These are phyloP conservation scores for Atkinsonella hypoxylon DNA, from an alignment of 2,329 filamentous ascomycete species.

Conservation along the genomic window DNA sequence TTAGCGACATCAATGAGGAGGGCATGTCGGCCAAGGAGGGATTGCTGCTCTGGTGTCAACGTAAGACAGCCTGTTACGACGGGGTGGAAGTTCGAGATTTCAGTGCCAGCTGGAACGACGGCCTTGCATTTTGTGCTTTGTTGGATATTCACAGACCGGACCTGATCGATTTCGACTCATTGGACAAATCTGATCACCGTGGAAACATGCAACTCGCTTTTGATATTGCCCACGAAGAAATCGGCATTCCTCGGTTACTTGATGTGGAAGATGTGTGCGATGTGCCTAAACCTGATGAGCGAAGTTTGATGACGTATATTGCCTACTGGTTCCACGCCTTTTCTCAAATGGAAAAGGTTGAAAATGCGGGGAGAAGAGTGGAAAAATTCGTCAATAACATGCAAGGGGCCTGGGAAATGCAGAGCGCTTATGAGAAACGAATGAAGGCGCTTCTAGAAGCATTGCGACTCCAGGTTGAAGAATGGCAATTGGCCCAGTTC, in stretches of 20 bases:
- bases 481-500: conserved; percentile 72
- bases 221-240: conserved; percentile 90
- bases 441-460: conserved; percentile 72
- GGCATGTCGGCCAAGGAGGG: conserved; percentile 97
- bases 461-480: conserved; percentile 59
- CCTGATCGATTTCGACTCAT: conserved; percentile 87
- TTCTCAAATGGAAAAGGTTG: conserved; percentile 96
- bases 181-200: conserved; percentile 88
- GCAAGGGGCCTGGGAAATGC: conserved; percentile 99
- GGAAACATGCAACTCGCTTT: conserved; percentile 98
- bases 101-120: conserved; percentile 93
- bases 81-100: conserved; percentile 95
- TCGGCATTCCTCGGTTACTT: conserved; percentile 88
- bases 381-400: conserved; percentile 99
- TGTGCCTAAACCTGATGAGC: conserved; percentile 89
- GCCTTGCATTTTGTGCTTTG: conserved; percentile 88
- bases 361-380: conserved; percentile 89
- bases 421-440: conserved; percentile 84
- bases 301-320: conserved; percentile 97
- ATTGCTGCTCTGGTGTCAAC: conserved; percentile 88
- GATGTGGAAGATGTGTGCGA: conserved; percentile 98
- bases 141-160: conserved; percentile 95
- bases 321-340: conserved; percentile 99
- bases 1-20: conserved; percentile 96
- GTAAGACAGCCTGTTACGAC: conserved; percentile 97